Conservation (phyloP, 352 stramenopile species). For the Phytophthora constricta region DNA sequence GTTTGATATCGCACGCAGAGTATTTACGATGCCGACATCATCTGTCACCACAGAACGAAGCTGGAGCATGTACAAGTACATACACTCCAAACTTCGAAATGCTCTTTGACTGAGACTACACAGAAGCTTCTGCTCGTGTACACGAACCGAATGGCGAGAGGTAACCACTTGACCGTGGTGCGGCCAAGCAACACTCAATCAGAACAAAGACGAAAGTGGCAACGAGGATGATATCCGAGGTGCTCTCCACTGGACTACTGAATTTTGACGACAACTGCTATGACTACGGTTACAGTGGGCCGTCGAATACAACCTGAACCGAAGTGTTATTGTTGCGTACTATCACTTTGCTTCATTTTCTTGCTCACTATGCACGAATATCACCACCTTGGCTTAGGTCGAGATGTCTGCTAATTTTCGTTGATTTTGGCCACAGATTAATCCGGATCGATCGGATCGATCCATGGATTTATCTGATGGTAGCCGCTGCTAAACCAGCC, state of each 20-base stretch:
- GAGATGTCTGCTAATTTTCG: background rate
- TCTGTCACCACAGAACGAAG: constrained; percentile 9
- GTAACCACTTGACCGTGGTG: background rate
- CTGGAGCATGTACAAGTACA: constrained; percentile 16
- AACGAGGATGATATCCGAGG: background rate
- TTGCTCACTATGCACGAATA: background rate
- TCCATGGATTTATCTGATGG: background rate
- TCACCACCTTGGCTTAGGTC: background rate
- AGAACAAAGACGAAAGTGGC: background rate
- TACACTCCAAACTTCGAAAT: constrained; percentile 9
- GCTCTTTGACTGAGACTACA: background rate
- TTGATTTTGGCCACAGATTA: background rate
- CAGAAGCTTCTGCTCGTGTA: constrained; percentile 17
- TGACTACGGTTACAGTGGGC: background rate
- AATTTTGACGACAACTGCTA: too few species aligned
- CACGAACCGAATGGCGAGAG: background rate
- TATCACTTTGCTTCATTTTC: background rate
- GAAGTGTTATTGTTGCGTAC: background rate
- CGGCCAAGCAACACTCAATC: background rate
- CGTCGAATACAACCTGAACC: background rate
- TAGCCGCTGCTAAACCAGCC: background rate
- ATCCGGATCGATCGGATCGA: background rate
- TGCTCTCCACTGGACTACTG: background rate
- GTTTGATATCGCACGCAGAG: constrained; percentile 3
- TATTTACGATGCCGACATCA: constrained; percentile 16